These are phyloP conservation scores for Mesembryanthemum crystallinum DNA, from an alignment of 148 eudicot genomes.

Conservation along the genomic window DNA sequence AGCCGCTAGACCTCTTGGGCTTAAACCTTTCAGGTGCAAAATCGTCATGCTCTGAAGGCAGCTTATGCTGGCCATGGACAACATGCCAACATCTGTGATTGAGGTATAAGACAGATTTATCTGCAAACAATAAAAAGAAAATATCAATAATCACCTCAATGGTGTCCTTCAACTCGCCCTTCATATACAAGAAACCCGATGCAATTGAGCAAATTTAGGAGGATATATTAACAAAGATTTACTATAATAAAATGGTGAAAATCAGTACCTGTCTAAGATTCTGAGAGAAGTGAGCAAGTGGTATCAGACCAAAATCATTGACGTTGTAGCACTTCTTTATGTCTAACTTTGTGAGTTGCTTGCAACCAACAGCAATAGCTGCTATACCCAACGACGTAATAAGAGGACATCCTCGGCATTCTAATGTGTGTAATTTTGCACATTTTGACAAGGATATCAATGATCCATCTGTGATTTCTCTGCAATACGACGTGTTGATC, in stretches of 20 bases:
- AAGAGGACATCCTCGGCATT: conserved; percentile 83
- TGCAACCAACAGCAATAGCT: conserved; percentile 83
- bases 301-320: conserved; percentile 76
- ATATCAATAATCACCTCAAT: background rate
- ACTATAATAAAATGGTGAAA: background rate
- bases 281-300: conserved; percentile 82
- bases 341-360: conserved; percentile 70
- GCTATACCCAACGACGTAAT: conserved; percentile 70
- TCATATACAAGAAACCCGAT: background rate
- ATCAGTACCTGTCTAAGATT: conserved; percentile 72
- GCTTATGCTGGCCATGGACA: conserved; percentile 76
- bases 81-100: conserved; percentile 73
- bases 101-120: conserved; percentile 78
- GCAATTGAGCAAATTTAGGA: background rate
- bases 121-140: conserved; percentile 35
- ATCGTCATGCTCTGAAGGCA: conserved; percentile 75
- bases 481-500: conserved; percentile 73
- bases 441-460: conserved; percentile 73
- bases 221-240: background rate
- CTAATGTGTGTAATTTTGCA: conserved; percentile 64
- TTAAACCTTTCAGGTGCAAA: conserved; percentile 65
- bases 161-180: background rate
- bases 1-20: conserved; percentile 70
- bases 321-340: conserved; percentile 82
- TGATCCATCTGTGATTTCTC: conserved; percentile 57